Evolutionary conservation across 305 asterid genomes (phyloP), one percentile per base, ranked within the genome.

Genomic region (Fraxinus paxiana): DNA sequence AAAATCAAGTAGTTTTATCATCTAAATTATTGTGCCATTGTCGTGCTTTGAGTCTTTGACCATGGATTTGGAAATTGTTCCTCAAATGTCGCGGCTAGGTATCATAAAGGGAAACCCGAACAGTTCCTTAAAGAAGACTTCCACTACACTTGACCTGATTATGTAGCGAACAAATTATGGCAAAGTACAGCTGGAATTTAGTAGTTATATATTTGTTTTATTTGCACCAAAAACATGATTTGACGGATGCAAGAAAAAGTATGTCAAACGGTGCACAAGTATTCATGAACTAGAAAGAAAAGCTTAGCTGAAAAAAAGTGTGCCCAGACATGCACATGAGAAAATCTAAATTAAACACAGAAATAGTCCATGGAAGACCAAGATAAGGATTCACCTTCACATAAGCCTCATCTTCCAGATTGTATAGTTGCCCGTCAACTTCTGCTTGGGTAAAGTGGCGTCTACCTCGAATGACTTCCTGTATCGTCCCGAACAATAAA

Each of bases 391-490:
- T 81, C 46, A 94, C 97, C 93, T 86, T 51, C 12, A 91, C 97
- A 77, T 46, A 76, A 1, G 95, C 96, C 83, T 94, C 90, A 78
- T 94, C 98, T 6, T 82, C 87, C 30, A 94, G 81, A 18, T 7
- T 31, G 77, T 28, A 94, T 65, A 86, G 76, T n/a, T 77, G 83
- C 3, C 88, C 89, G 69, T 92, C 98, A 76, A 90, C 92, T 69
- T 84, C 73, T 0, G 93, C 91, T 77, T 84, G 80, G 2, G 54
- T 8, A 77, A 63, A 94, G 76, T 94, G 97, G 35, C 76, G 20
- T 77, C 54, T 83, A 0, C 97, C 98, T 77, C 87, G 89, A 3
- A 83, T 38, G 5, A 81, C 9, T 26, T 89, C 90, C 80, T 82
- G 5, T 1, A 6, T 73, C 51, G 20, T 13, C 34, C 72, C 43